Base-by-base conservation (phyloP, 768 basidiomycete genomes). In the Phaeotremella skinneri region DNA sequence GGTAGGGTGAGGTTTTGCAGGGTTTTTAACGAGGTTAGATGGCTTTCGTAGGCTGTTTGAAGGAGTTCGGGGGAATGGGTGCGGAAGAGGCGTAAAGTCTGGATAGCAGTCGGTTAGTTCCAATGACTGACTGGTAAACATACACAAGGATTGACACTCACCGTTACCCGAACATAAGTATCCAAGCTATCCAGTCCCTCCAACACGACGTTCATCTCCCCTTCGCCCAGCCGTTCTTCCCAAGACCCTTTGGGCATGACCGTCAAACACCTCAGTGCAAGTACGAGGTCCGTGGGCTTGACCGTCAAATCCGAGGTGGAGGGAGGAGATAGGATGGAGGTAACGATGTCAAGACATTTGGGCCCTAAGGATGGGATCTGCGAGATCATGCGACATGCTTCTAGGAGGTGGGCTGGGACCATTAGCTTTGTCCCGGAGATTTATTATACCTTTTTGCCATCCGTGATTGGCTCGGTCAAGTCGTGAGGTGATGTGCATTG, bases 141-240 rank as follows among this genome's bases (percentile, higher is more conserved):
- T 45, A 45, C 43, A 14, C 14, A 41, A 29, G 34, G 17, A 23
- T 11, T 9, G 37, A 9, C 23, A 59, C 68, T 49, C 31, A 73
- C 71, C 20, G 45, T 34, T 53, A 56, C 41, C 13, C 72, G 61
- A 17, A 71, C 56, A 23, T 53, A 66, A 43, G 61, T 54, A 55
- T 74, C 72, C 11, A 37, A 31, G 52, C 61, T 62, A 37, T 71
- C 58, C 21, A 71, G 49, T 2, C 72, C 72, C 29, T 63, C 52
- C 69, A 74, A 69, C 26, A 74, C 56, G 9, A 58, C 49, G 1
- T 58, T 48, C 72, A 74, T 74, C 45, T 71, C 67, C 3, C 2
- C 32, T 31, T 69, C 66, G 2, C 58, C 69, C 16, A 74, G 32
- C 26, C 27, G 45, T 2, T 56, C 62, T 32, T 66, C 69, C 69